phyloP scores from a whole-genome alignment of 345 rosid species.

The Gossypioides kirkii region DNA sequence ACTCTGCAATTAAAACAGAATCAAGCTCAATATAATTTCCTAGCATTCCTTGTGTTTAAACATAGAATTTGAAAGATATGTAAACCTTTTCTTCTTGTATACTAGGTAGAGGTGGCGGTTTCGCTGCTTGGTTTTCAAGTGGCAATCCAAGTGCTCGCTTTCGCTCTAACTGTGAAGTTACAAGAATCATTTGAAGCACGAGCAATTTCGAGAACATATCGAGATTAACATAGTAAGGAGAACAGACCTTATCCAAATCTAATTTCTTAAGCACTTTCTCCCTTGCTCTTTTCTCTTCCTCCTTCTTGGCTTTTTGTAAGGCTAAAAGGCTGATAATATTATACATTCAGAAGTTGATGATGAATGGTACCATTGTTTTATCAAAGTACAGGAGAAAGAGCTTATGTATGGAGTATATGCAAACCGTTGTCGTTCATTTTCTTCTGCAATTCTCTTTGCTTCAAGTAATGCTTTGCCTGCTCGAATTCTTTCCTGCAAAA shows the following conservation, averaged over 20 bases:
- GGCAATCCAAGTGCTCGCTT: constrained; percentile 44
- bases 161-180: constrained; percentile 49
- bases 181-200: background rate
- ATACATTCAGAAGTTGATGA: constrained; percentile 8
- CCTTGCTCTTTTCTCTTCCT: constrained; percentile 61
- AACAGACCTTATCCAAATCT: constrained; percentile 68
- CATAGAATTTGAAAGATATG: background rate
- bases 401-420: constrained; percentile 6
- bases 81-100: constrained; percentile 30
- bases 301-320: constrained; percentile 53
- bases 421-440: constrained; percentile 71
- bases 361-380: background rate
- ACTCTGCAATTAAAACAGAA: constrained; percentile 33
- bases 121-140: constrained; percentile 17
- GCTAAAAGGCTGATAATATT: constrained; percentile 39
- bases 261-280: constrained; percentile 56
- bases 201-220: background rate
- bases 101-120: constrained; percentile 19
- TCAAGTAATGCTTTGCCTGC: constrained; percentile 60
- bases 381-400: constrained; percentile 6
- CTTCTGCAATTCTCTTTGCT: constrained; percentile 54
- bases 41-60: background rate
- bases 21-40: constrained; percentile 2
- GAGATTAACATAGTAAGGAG: background rate
- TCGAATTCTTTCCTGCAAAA: constrained; percentile 63